Percentiles rank a stretch among this genome's conserved stretches.
Evolutionary conservation across 352 stramenopile genomes (phyloP).

Genomic region (Globisporangium nunn): DNA sequence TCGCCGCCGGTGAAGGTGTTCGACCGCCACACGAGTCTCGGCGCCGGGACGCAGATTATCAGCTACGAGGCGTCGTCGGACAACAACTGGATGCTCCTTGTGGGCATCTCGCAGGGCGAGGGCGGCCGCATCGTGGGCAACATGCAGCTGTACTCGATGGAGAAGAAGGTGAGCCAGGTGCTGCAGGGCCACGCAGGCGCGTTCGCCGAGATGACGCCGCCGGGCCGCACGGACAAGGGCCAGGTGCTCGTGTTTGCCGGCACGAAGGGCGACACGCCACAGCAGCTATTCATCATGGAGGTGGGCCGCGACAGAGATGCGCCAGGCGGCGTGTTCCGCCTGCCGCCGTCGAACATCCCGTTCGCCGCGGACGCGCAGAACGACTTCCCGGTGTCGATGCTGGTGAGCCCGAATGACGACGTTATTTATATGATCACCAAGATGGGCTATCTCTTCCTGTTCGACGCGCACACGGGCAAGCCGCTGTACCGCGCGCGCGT

Average conservation of each 20-base stretch:
- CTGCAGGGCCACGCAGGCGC: constrained; percentile 95
- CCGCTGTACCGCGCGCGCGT: constrained; percentile 97
- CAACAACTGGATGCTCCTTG: constrained; percentile 97
- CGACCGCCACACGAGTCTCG: constrained; percentile 94
- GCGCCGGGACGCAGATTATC: constrained; percentile 97
- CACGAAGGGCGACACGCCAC: constrained; percentile 72
- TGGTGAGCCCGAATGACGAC: constrained; percentile 88
- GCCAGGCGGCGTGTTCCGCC: constrained; percentile 92
- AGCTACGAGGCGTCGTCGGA: constrained; percentile 98
- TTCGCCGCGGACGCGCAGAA: constrained; percentile 93
- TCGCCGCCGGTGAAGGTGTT: constrained; percentile 95
- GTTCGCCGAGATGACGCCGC: constrained; percentile 95
- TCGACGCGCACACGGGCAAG: constrained; percentile 98
- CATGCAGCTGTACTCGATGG: constrained; percentile 98
- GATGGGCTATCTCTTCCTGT: constrained; percentile 99
- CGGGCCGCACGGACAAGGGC: constrained; percentile 88
- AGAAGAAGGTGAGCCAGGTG: constrained; percentile 98
- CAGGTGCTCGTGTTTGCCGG: constrained; percentile 86
- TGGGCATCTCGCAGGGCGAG: constrained; percentile 95
- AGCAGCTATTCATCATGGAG: constrained; percentile 97
- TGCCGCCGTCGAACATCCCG: constrained; percentile 92
- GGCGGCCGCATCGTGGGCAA: constrained; percentile 93
- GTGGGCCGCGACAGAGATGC: constrained; percentile 95
- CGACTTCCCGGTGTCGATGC: constrained; percentile 98
- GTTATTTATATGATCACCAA: constrained; percentile 99